Evolutionary conservation across 208 protist genomes (phyloP).

Genomic region (Leishmania braziliensis): DNA sequence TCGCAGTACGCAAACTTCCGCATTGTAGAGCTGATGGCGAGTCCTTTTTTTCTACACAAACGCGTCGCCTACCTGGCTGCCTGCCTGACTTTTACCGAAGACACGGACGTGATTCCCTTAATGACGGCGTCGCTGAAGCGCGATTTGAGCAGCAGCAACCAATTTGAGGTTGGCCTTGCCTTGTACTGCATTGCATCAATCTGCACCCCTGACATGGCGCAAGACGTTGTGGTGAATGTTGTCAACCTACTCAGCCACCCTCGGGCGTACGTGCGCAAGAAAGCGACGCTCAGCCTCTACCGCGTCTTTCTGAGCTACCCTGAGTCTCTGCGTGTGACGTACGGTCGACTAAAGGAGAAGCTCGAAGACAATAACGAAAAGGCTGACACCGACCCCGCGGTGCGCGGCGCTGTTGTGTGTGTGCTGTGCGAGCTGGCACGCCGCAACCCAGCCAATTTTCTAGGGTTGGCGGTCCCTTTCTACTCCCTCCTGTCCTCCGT

Average conservation of each 20-base stretch:
- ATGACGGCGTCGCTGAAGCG: constrained; percentile 97
- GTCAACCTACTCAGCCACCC: constrained; percentile 92
- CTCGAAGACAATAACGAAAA: constrained; percentile 93
- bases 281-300: constrained; percentile 95
- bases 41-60: constrained; percentile 81
- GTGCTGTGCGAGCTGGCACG: constrained; percentile 98
- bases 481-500: constrained; percentile 95
- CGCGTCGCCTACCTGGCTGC: constrained; percentile 96
- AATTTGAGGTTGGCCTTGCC: constrained; percentile 96
- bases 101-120: constrained; percentile 97
- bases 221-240: constrained; percentile 96
- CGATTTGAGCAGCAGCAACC: constrained; percentile 93
- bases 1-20: constrained; percentile 96
- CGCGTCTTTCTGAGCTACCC: constrained; percentile 98
- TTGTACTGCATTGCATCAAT: constrained; percentile 96
- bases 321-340: constrained; percentile 95
- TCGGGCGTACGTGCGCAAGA: constrained; percentile 95
- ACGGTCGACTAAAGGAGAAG: constrained; percentile 96
- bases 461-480: constrained; percentile 96
- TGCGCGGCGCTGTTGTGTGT: constrained; percentile 95
- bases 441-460: constrained; percentile 98
- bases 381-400: constrained; percentile 83
- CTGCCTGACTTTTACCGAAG: constrained; percentile 93
- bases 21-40: constrained; percentile 96
- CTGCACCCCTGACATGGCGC: constrained; percentile 95